phyloP scores from a whole-genome alignment of 2,329 filamentous ascomycete species.

The Sporothrix brunneoviolacea region DNA sequence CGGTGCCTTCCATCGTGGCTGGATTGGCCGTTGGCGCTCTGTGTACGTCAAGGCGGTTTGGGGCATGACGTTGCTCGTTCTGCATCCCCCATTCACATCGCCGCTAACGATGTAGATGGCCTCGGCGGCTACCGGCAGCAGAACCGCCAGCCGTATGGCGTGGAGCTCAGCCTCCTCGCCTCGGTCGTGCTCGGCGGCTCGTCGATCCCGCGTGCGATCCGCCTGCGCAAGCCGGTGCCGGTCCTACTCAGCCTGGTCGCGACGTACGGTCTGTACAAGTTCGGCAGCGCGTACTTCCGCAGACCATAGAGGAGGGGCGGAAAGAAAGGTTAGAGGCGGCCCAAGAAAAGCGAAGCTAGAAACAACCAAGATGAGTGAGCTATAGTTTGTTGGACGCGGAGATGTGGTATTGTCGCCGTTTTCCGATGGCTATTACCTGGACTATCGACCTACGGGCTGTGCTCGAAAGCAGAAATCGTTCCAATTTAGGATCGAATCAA shows the following conservation, averaged over 20 bases:
- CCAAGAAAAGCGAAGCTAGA: not conserved
- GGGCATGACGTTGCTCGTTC: too few species aligned
- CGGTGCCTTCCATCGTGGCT: constrained; percentile 77
- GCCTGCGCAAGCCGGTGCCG: constrained; percentile 76
- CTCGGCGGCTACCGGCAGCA: constrained; percentile 77
- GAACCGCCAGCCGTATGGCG: constrained; percentile 67
- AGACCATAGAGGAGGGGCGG: constrained; percentile 27
- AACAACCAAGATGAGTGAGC: not conserved
- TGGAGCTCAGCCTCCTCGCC: constrained; percentile 84
- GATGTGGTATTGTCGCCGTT: constrained; percentile 1
- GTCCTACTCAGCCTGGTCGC: constrained; percentile 72
- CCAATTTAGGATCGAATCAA: too few species aligned
- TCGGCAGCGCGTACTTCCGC: constrained; percentile 61
- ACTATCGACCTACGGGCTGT: constrained; percentile 6
- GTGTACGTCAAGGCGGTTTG: too few species aligned
- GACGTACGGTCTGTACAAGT: constrained; percentile 69
- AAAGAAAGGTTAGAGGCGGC: not conserved
- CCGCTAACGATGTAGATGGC: constrained; percentile 48
- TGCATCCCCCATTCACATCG: too few species aligned
- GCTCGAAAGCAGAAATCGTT: too few species aligned
- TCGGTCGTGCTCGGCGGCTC: constrained; percentile 78
- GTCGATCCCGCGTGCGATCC: constrained; percentile 80
- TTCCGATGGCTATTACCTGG: too few species aligned
- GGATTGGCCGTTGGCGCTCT: constrained; percentile 72
- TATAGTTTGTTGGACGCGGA: not conserved